Percentiles rank a stretch among this genome's conserved stretches.
Conservation (phyloP, 768 basidiomycete genomes). For the Leccinum olivaceopallidum region DNA sequence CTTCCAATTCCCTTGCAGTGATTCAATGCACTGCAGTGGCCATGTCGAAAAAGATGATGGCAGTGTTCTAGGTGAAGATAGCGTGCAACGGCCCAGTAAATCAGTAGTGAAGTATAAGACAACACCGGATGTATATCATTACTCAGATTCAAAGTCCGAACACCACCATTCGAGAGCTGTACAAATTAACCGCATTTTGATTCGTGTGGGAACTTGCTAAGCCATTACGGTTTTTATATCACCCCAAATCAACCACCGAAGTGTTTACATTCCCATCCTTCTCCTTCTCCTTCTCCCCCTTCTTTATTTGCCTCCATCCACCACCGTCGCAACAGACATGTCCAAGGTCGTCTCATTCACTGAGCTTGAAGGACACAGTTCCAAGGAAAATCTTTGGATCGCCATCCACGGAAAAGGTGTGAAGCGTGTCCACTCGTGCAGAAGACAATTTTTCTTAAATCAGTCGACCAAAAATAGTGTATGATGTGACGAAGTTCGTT, state of each 20-base stretch:
- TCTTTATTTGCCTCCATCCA: conserved; percentile 14
- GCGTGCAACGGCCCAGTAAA: not conserved
- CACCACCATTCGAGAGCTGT: not conserved
- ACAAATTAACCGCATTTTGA: not conserved
- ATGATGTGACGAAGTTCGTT: conserved; percentile 90
- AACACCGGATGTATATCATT: not conserved
- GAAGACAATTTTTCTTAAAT: not conserved
- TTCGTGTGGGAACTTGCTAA: conserved; percentile 32
- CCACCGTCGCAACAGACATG: conserved; percentile 29
- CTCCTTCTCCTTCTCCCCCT: conserved; percentile 1
- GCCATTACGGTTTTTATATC: conserved; percentile 21
- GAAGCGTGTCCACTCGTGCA: conserved; percentile 3
- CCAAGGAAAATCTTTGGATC: conserved; percentile 77
- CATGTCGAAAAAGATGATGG: not conserved
- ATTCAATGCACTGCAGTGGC: not conserved
- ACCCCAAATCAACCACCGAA: conserved; percentile 1
- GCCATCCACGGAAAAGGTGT: conserved; percentile 85
- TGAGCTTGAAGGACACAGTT: conserved; percentile 75
- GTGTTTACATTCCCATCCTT: conserved; percentile 5
- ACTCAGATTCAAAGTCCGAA: not conserved
- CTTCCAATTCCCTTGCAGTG: not conserved
- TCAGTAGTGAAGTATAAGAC: not conserved
- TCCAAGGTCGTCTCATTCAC: conserved; percentile 65
- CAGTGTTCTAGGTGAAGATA: not conserved
- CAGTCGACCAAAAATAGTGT: conserved; percentile 55